Evolutionary conservation across 2,329 filamentous ascomycete species (phyloP), one percentile per base, ranked within the genome.

Genomic region (Ophiostoma perfectum): DNA sequence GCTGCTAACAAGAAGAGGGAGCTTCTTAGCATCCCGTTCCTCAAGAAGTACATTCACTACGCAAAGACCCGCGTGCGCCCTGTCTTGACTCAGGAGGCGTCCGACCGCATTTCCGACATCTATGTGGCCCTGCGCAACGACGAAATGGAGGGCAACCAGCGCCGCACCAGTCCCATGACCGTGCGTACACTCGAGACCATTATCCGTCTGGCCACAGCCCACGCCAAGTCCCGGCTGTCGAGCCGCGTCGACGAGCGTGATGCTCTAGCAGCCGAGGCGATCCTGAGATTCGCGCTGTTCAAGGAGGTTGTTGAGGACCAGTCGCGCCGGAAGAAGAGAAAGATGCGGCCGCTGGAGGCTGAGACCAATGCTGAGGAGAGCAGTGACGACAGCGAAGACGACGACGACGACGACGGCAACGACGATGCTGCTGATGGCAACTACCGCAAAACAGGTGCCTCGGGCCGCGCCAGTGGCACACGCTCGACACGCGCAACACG

Each of bases 1-100:
- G 90, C 9, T 86, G 92, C 52, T 39, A 87, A 87, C 73, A 90
- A 91, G 78, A 90, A 90, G 72, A 87, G 91, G 5, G 93, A 97
- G 77, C 91, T 99, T 14, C 82, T 99, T 67, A 96, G 91, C 80
- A 97, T 99, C 70, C 91, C 93, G 0, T 99, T 99, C 80, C 93
- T 99, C 83, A 99, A 99, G 82, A 99, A 99, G 80, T 99, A 97
- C 78, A 96, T 99, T 63, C 95, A 99, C 77, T 99, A 99, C 78
- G 93, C 95, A 72, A 99, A 99, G 81, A 90, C 87, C 47, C 84
- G 95, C 76, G 86, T 97, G 75, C 96, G 93, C 84, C 95, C 95
- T 0, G 82, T 96, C 55, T 82, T 99, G 71, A 97, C 93, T 0
- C 92, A 95, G 76, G 92, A 92, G 62, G 94, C 95, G 5, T 92